Evolutionary conservation across 2,329 filamentous ascomycete genomes (phyloP).

Genomic region (Chalaropsis thielavioides): DNA sequence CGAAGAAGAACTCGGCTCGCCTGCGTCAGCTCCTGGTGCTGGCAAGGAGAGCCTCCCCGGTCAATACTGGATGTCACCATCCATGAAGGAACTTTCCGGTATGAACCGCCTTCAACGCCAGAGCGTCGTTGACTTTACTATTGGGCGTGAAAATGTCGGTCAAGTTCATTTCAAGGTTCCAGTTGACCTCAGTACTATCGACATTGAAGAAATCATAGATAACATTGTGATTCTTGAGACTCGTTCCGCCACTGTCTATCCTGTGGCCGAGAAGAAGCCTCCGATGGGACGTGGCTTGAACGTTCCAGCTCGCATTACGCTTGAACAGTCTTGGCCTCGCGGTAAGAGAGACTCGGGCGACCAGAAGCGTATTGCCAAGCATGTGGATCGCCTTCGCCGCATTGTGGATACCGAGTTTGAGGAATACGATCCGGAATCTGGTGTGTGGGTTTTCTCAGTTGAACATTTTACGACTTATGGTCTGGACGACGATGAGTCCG

Average conservation of each 20-base stretch:
- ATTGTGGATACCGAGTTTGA: constrained; percentile 72
- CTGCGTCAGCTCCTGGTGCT: constrained; percentile 21
- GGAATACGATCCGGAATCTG: constrained; percentile 62
- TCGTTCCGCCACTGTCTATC: constrained; percentile 80
- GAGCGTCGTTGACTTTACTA: constrained; percentile 57
- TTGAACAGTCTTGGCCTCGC: constrained; percentile 89
- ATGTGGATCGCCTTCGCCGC: constrained; percentile 64
- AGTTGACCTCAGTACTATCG: constrained; percentile 67
- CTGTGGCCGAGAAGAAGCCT: constrained; percentile 61
- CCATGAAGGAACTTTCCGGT: constrained; percentile 55
- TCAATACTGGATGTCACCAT: constrained; percentile 75
- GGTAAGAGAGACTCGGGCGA: constrained; percentile 38
- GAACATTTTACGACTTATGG: constrained; percentile 95
- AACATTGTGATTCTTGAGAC: constrained; percentile 61
- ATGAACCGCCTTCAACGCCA: constrained; percentile 71
- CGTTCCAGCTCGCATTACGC: constrained; percentile 71
- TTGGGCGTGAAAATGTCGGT: constrained; percentile 72
- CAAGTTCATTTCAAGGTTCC: constrained; percentile 66
- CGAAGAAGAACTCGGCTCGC: constrained; percentile 45
- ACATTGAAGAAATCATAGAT: constrained; percentile 66
- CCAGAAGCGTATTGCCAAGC: constrained; percentile 59
- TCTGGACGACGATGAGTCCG: constrained; percentile 61
- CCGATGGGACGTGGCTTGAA: constrained; percentile 78
- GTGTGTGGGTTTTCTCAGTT: constrained; percentile 85
- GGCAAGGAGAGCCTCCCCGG: constrained; percentile 43